Percentiles rank a stretch among this genome's conserved stretches.
phyloP scores from a whole-genome alignment of 1,284 basidiomycete genomes.

The Fomitopsis palustris region DNA sequence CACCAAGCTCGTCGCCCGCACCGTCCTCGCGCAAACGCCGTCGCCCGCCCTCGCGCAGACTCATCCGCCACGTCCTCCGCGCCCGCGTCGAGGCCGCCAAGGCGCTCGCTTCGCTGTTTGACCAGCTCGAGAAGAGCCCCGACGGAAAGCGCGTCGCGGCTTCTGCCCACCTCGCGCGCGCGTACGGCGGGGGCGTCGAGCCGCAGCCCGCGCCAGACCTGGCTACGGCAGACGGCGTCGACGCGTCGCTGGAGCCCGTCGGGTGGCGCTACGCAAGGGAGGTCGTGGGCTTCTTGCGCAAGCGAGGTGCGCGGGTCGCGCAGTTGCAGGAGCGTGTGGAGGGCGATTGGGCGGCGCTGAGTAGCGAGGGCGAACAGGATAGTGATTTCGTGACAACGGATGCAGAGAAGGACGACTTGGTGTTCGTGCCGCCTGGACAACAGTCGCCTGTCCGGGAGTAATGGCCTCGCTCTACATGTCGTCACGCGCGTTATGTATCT shows the following conservation, averaged over 20 bases:
- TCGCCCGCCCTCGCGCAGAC: slow-evolving; percentile 70
- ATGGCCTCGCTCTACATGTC: not conserved
- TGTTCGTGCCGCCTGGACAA: slow-evolving; percentile 32
- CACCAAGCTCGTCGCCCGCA: slow-evolving; percentile 25
- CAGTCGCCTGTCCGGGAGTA: not conserved
- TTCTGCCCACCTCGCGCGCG: slow-evolving; percentile 55
- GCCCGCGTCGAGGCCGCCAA: slow-evolving; percentile 76
- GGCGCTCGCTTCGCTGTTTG: slow-evolving; percentile 67
- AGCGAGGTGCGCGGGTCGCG: slow-evolving; percentile 63
- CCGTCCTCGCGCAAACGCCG: slow-evolving; percentile 42
- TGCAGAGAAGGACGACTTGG: slow-evolving; percentile 26
- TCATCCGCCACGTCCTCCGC: slow-evolving; percentile 83
- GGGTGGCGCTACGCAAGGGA: slow-evolving; percentile 62
- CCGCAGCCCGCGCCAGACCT: slow-evolving; percentile 22
- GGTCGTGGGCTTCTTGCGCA: slow-evolving; percentile 58
- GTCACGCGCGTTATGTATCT: not conserved
- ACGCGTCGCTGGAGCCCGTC: slow-evolving; percentile 25
- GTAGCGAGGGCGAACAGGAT: slow-evolving; percentile 58
- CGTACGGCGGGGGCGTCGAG: slow-evolving; percentile 44
- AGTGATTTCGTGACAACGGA: slow-evolving; percentile 26
- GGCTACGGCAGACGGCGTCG: slow-evolving; percentile 21
- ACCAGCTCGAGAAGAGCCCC: slow-evolving; percentile 51
- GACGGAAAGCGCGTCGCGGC: slow-evolving; percentile 49
- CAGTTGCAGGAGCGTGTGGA: slow-evolving; percentile 43
- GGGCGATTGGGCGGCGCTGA: slow-evolving; percentile 60